phyloP scores from a whole-genome alignment of 352 stramenopile species.

The Phytopythium kandeliae region DNA sequence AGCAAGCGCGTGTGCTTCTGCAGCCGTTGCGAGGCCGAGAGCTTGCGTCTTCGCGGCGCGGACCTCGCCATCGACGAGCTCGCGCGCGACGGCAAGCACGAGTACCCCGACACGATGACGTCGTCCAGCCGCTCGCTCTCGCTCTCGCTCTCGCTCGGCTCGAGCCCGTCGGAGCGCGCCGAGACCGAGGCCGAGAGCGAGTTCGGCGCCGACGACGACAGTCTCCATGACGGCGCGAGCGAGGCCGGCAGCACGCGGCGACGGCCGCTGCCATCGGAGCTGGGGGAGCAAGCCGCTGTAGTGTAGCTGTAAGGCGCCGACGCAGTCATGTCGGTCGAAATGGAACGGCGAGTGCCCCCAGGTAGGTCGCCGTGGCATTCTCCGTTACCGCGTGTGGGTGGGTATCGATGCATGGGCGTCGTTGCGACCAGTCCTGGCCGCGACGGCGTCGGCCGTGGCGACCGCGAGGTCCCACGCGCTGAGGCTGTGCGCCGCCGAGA shows the following conservation, averaged over 20 bases:
- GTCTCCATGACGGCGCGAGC: neutral
- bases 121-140: constrained; percentile 3
- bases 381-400: no score
- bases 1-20: constrained; percentile 18
- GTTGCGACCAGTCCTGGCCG: no score
- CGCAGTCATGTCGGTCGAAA: neutral
- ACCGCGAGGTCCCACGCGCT: constrained; percentile 5
- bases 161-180: neutral
- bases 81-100: constrained; percentile 5
- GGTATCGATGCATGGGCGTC: no score
- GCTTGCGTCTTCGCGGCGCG: constrained; percentile 11
- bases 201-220: neutral
- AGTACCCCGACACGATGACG: constrained; percentile 7
- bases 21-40: constrained; percentile 4
- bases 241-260: neutral
- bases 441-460: no score
- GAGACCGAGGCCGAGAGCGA: constrained; percentile 2
- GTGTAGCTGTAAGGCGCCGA: no score
- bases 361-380: no score
- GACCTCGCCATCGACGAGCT: constrained; percentile 14
- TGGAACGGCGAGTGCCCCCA: no score
- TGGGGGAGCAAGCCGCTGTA: no score
- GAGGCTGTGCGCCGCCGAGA: neutral
- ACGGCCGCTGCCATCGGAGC: neutral
- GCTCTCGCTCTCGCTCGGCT: constrained; percentile 2